Percentiles rank a stretch among this genome's conserved stretches.
phyloP scores from a whole-genome alignment of 805 yeast species.

The Wickerhamiella kazuoi region DNA sequence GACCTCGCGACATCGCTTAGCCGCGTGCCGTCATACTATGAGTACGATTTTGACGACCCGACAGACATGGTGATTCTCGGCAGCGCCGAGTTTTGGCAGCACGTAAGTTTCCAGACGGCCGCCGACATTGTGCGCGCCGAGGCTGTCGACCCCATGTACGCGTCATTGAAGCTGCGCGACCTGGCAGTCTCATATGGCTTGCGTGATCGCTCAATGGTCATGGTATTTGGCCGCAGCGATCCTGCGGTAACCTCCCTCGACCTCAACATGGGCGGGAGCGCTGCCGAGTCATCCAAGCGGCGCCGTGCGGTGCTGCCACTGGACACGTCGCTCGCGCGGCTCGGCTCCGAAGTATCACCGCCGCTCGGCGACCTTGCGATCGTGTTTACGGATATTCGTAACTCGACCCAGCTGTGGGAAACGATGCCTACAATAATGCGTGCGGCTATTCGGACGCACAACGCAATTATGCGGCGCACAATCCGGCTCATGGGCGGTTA shows the following conservation, averaged over 20 bases:
- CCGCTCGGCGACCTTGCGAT: constrained; percentile 89
- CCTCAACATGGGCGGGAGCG: too few species aligned
- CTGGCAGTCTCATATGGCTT: constrained; percentile 89
- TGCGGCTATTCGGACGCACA: constrained; percentile 88
- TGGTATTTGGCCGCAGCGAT: constrained; percentile 40
- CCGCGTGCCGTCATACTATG: constrained; percentile 67
- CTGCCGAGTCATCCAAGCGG: constrained; percentile 20
- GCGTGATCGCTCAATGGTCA: constrained; percentile 55
- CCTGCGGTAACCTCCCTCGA: constrained; percentile 4
- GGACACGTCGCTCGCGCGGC: constrained; percentile 63
- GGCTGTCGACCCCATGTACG: constrained; percentile 60
- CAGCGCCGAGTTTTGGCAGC: constrained; percentile 71
- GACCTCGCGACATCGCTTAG: constrained; percentile 73
- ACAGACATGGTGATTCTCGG: constrained; percentile 79
- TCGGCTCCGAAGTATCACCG: constrained; percentile 74
- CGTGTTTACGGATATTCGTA: constrained; percentile 94
- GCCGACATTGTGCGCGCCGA: constrained; percentile 79
- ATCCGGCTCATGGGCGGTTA: constrained; percentile 88
- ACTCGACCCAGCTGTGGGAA: constrained; percentile 89
- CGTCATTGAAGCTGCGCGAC: constrained; percentile 86
- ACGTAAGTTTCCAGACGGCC: constrained; percentile 63
- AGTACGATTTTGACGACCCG: constrained; percentile 39
- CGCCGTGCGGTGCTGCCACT: constrained; percentile 37
- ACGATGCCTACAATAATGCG: constrained; percentile 85
- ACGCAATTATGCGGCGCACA: constrained; percentile 84